Evolutionary conservation across 106 monocot species (phyloP).

Genomic region (Posidonia australis): DNA sequence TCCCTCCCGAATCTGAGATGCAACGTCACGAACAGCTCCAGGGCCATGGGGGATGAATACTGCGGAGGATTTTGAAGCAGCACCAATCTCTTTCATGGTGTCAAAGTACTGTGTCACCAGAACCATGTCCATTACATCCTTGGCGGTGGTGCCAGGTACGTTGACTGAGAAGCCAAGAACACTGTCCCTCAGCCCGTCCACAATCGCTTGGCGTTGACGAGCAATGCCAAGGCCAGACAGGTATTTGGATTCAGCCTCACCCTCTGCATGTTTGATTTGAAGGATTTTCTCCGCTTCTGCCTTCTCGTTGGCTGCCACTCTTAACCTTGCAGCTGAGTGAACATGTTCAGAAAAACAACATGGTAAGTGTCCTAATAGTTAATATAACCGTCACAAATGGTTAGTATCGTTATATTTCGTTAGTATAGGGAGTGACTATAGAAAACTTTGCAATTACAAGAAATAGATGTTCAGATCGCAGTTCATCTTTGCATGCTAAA

Average conservation of each 20-base stretch:
- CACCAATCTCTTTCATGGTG: constrained; percentile 86
- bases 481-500: too few species aligned
- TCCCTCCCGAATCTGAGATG: constrained; percentile 61
- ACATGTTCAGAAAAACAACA: too few species aligned
- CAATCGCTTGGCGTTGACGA: constrained; percentile 78
- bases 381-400: too few species aligned
- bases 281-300: constrained; percentile 85
- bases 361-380: too few species aligned
- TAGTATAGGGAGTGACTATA: too few species aligned
- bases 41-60: constrained; percentile 85
- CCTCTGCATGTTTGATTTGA: constrained; percentile 77
- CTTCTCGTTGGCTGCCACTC: constrained; percentile 70
- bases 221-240: constrained; percentile 71
- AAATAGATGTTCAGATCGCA: too few species aligned
- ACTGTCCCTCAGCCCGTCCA: constrained; percentile 73
- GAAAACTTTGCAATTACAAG: too few species aligned
- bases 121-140: constrained; percentile 92
- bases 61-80: constrained; percentile 46
- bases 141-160: constrained; percentile 60
- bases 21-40: constrained; percentile 56
- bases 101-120: constrained; percentile 87
- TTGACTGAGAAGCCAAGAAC: constrained; percentile 60
- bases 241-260: constrained; percentile 87
- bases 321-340: constrained; percentile 51
- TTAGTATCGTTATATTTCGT: too few species aligned